Conservation (phyloP, 1,284 basidiomycete species). For the Vanrija sp. region DNA sequence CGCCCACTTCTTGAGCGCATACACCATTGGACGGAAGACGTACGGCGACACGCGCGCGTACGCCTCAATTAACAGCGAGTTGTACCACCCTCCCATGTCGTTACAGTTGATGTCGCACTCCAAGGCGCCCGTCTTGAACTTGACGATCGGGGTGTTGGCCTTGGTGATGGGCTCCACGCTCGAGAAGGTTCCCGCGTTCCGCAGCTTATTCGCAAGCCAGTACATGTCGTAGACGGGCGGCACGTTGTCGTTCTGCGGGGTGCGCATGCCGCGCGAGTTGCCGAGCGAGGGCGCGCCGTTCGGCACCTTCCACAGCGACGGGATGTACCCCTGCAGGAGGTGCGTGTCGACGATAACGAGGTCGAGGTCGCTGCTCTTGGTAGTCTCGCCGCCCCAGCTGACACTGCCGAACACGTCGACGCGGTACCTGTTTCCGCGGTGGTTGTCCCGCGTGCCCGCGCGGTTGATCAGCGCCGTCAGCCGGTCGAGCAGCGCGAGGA, state of each 20-base stretch:
- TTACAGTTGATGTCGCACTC: constrained; percentile 48
- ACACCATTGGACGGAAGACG: constrained; percentile 46
- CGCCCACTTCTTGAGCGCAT: constrained; percentile 47
- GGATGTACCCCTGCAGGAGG: constrained; percentile 32
- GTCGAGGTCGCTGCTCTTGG: constrained; percentile 41
- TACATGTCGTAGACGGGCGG: constrained; percentile 38
- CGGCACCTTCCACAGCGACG: constrained; percentile 19
- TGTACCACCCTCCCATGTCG: constrained; percentile 48
- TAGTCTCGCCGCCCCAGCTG: constrained; percentile 46
- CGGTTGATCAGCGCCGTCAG: background rate
- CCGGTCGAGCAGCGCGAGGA: background rate
- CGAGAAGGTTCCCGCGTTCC: constrained; percentile 13
- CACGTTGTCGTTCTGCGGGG: constrained; percentile 5
- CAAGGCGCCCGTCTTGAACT: constrained; percentile 31
- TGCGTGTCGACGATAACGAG: constrained; percentile 38
- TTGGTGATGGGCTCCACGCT: constrained; percentile 22
- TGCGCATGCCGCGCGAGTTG: background rate
- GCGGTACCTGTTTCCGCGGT: constrained; percentile 21
- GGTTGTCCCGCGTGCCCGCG: background rate
- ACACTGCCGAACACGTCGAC: constrained; percentile 50
- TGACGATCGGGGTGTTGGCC: constrained; percentile 47
- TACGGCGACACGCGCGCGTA: constrained; percentile 45
- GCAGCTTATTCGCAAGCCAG: constrained; percentile 20
- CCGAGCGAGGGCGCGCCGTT: background rate
- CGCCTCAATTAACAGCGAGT: constrained; percentile 45